Base-by-base conservation (phyloP, 257 asterid species). In the Solanum appendiculatum region DNA sequence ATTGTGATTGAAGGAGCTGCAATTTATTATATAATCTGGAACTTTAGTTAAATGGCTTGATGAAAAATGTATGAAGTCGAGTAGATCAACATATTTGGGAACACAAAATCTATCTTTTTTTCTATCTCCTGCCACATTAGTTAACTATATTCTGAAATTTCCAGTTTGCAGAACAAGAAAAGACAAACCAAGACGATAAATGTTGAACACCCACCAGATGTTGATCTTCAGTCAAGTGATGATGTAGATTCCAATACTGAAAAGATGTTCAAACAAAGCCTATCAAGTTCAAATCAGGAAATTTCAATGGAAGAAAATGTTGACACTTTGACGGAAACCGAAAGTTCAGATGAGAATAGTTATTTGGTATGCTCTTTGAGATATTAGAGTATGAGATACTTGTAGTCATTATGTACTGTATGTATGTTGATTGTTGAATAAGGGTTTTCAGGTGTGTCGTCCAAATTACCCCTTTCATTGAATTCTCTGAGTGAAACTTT, bases 111-210 rank as follows among this genome's bases (percentile, higher is more conserved):
- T 16, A 31, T 56, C 34, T 23, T 34, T 39, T 33, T 87, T 58
- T 81, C 85, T 31, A 16, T 51, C 75, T 83, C 72, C 63, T 88
- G 70, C 40, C 80, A 6, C 83, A 66, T 68, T 86, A 27, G 36
- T 72, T 84, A 46, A 87, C 82, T 87, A 58, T 48, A 87, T 13
- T 40, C 70, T 87, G 75, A 88, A 84, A 84, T 83, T 44, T 89
- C 78, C 96, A 95, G 99, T 86, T 89, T 89, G 83, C 96, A 93
- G 72, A 92, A 88, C 72, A 95, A 92, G 92, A 94, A 90, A 88
- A 95, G 94, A 40, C 92, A 88, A 33, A 75, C 87, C 23, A 97
- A 94, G 98, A 94, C 93, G 87, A 70, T 88, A 88, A 88, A 90
- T 83, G 88, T 84, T 13, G 92, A 91, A 83, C 92, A 84, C 83